Evolutionary conservation across 805 yeast species (phyloP).

Genomic region (Allodekkera sacchari): DNA sequence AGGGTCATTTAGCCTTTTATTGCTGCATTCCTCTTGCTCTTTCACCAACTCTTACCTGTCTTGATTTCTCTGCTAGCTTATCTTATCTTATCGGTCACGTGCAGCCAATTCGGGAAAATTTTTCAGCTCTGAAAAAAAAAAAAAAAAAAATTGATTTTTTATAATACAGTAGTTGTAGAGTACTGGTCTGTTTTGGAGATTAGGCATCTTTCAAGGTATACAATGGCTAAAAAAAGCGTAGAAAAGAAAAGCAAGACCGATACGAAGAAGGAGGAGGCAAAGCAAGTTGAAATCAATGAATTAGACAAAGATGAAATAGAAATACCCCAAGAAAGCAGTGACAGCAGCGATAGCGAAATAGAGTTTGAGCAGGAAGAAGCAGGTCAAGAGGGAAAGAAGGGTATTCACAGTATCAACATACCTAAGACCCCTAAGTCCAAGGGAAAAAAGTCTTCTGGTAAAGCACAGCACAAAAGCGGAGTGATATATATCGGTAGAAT

Average conservation of each 20-base stretch:
- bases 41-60: too few species aligned
- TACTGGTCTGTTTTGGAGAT: too few species aligned
- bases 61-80: too few species aligned
- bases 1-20: too few species aligned
- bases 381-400: conserved; percentile 1
- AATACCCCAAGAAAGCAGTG: conserved; percentile 7
- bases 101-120: too few species aligned
- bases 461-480: conserved; percentile 36
- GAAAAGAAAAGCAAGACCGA: conserved; percentile 9
- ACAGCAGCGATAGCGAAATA: conserved; percentile 2
- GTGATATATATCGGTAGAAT: conserved; percentile 85
- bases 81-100: too few species aligned
- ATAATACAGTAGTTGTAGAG: too few species aligned
- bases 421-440: conserved; percentile 15
- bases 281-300: conserved; percentile 12
- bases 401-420: conserved; percentile 5
- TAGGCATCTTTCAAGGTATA: background rate
- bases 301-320: conserved; percentile 10
- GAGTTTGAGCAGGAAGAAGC: conserved; percentile 7
- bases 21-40: too few species aligned
- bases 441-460: conserved; percentile 10
- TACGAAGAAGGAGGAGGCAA: conserved; percentile 5
- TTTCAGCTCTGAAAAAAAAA: too few species aligned
- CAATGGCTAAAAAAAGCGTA: conserved; percentile 6
- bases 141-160: too few species aligned